Base-by-base conservation (phyloP, 352 stramenopile genomes). In the Phytopythium mirpurense region DNA sequence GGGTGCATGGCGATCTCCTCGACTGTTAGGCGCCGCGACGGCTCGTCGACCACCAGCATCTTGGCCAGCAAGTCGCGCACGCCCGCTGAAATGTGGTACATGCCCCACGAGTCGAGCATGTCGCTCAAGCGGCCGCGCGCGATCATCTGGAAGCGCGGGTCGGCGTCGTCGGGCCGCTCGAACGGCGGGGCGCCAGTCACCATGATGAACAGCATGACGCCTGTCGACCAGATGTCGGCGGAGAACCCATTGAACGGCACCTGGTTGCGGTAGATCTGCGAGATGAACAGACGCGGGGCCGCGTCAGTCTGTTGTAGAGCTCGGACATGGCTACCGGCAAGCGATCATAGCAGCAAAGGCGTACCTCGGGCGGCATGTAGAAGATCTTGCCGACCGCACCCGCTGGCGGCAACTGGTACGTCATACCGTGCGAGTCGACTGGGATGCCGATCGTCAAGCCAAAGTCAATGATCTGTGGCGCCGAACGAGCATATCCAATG, bases 171-270 rank as follows among this genome's bases (percentile, higher is more conserved):
- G 16, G 83, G 81, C 4, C 83, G 79, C 54, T 96, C 86, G 48
- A 97, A 98, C 27, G 93, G 93, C 37, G 92, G 92, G 23, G 91
- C 88, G 18, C 90, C 91, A 1, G 91, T 96, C 36, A 98, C 68
- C 83, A 98, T 96, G 68, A 98, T 97, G 74, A 97, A 98, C 31
- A 98, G 64, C 70, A 98, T 96, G 46, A 97, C 87, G 46, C 93
- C 93, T 2, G 88, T 92, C 19, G 88, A 97, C 93, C 93, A 98
- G 60, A 97, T 88, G 73, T 98, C 93, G 14, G 88, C 92, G 29
- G 87, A 88, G 46, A 94, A 93, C 14, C 85, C 86, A 59, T 97
- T 96, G 65, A 96, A 97, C 16, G 81, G 78, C 40, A 95, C 83
- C 62, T 93, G 83, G 67, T 93, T 93, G 38, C 83, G 83, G 49